Conservation (phyloP, 768 basidiomycete genomes). For the Megacollybia marginata region DNA sequence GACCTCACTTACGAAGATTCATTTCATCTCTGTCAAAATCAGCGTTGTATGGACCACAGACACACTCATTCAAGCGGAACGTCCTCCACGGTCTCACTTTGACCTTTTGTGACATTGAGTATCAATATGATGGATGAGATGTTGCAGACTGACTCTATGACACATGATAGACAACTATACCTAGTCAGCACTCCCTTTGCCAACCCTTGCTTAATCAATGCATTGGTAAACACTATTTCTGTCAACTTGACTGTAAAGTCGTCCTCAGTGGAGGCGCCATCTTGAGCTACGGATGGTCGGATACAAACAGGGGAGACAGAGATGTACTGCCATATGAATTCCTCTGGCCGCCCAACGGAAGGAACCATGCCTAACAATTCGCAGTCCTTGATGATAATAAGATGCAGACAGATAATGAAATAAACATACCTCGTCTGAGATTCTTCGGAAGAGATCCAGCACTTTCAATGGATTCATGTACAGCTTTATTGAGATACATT, state of each 20-base stretch:
- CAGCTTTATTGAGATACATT: slow-evolving; percentile 78
- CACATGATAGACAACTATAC: slow-evolving; percentile 96
- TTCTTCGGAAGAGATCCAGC: slow-evolving; percentile 83
- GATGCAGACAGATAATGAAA: neutral
- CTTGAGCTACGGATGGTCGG: slow-evolving; percentile 93
- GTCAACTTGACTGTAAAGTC: slow-evolving; percentile 96
- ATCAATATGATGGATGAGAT: neutral
- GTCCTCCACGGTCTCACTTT: slow-evolving; percentile 97
- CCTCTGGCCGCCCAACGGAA: slow-evolving; percentile 84
- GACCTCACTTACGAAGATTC: slow-evolving; percentile 77
- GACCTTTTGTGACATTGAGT: slow-evolving; percentile 30
- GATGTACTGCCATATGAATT: slow-evolving; percentile 98
- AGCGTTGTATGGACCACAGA: slow-evolving; percentile 97
- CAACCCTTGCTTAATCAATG: slow-evolving; percentile 85
- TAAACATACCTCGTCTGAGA: slow-evolving; percentile 75
- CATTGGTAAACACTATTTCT: slow-evolving; percentile 93
- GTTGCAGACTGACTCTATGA: slow-evolving; percentile 58
- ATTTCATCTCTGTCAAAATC: slow-evolving; percentile 99
- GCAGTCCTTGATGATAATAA: slow-evolving; percentile 57
- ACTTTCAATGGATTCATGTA: slow-evolving; percentile 92
- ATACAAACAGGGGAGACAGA: slow-evolving; percentile 98
- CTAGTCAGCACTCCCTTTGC: slow-evolving; percentile 76
- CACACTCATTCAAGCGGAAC: slow-evolving; percentile 97
- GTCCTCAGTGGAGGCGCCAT: slow-evolving; percentile 97
- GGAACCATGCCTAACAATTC: slow-evolving; percentile 91